Percentiles rank a stretch among this genome's conserved stretches.
These are phyloP conservation scores for Hypoxylon lienhwacheense DNA, from an alignment of 495 filamentous ascomycete genomes.

Conservation along the genomic window DNA sequence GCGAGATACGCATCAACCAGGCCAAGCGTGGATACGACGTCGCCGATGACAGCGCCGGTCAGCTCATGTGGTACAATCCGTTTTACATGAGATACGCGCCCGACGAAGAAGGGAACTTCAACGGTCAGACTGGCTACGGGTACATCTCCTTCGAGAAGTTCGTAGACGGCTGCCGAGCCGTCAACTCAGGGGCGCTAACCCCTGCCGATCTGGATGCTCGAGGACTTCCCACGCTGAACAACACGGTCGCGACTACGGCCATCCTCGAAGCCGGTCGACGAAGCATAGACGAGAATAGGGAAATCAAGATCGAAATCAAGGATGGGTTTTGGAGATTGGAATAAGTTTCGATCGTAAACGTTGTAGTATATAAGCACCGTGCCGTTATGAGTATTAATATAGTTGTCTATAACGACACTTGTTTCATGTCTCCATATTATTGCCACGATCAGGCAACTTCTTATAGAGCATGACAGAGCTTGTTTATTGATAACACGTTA, in stretches of 20 bases:
- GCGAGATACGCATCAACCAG: constrained; percentile 88
- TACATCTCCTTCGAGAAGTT: constrained; percentile 97
- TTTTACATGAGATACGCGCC: constrained; percentile 98
- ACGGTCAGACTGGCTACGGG: constrained; percentile 84
- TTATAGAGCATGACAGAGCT: too few relatives aligned
- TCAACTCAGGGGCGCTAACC: constrained; percentile 72
- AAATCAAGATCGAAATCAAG: constrained; percentile 68
- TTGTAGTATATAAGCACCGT: too few relatives aligned
- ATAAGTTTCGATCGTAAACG: constrained; percentile 47
- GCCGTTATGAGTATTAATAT: too few relatives aligned
- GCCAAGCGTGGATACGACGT: constrained; percentile 94
- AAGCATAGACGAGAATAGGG: constrained; percentile 77
- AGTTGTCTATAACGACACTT: too few relatives aligned
- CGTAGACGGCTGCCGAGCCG: constrained; percentile 76
- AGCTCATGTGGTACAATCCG: constrained; percentile 83
- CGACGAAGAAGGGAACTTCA: constrained; percentile 93
- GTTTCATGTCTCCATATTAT: too few relatives aligned
- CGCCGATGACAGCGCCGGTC: constrained; percentile 70
- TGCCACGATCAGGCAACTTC: too few relatives aligned
- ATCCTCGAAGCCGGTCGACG: constrained; percentile 84
- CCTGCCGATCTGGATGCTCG: constrained; percentile 75
- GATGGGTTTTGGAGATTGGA: constrained; percentile 70
- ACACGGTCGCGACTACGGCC: constrained; percentile 87
- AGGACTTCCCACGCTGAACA: constrained; percentile 80
- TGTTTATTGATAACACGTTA: too few relatives aligned